phyloP scores from a whole-genome alignment of 192 early-diverging fungal genomes.

The Gigaspora rosea region DNA sequence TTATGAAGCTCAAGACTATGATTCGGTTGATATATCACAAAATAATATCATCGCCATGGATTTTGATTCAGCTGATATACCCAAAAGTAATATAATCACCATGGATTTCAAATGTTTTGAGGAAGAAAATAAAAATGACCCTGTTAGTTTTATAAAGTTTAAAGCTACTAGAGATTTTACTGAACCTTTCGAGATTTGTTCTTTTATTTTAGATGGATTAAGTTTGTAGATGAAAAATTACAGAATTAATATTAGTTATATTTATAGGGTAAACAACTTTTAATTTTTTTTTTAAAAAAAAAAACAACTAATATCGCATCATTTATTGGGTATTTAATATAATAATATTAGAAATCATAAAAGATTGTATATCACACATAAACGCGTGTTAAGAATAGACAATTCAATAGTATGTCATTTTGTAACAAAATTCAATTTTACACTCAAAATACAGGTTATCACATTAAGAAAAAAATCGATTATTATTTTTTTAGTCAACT shows the following conservation, averaged over 20 bases:
- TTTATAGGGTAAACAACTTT: too few species aligned
- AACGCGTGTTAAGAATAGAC: too few species aligned
- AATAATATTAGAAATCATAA: too few species aligned
- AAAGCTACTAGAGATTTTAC: not conserved
- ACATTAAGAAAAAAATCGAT: too few species aligned
- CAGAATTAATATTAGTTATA: not conserved
- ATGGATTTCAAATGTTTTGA: not conserved
- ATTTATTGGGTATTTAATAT: too few species aligned
- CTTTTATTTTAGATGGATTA: conserved; percentile 23
- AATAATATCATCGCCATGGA: not conserved
- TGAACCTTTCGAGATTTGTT: conserved; percentile 29
- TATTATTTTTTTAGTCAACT: too few species aligned
- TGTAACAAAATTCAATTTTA: too few species aligned
- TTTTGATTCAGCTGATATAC: not conserved
- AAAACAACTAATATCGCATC: too few species aligned
- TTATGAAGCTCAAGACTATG: not conserved
- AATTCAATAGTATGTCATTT: too few species aligned
- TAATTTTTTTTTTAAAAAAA: too few species aligned
- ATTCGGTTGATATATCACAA: not conserved
- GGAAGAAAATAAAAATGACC: not conserved
- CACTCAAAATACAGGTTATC: too few species aligned
- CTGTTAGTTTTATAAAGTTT: conserved; percentile 1
- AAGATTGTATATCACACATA: too few species aligned
- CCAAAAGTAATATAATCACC: not conserved
- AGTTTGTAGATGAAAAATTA: not conserved